Evolutionary conservation across 2,329 filamentous ascomycete genomes (phyloP).

Genomic region (Epichloe baconii): DNA sequence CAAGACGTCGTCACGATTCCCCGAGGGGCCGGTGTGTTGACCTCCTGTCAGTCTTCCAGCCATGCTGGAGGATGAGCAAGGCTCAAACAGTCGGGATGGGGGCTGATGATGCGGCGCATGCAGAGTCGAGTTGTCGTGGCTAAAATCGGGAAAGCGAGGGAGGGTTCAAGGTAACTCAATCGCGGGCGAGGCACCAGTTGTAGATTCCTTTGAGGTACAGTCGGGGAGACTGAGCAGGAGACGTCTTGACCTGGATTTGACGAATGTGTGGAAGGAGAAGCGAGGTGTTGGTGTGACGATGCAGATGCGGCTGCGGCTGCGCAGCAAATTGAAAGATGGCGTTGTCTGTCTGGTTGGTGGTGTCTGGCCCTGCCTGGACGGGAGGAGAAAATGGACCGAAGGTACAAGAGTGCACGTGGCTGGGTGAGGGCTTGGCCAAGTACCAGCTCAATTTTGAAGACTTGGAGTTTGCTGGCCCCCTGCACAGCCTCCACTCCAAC

Average conservation of each 20-base stretch:
- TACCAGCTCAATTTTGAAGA: neutral
- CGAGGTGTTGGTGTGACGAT: neutral
- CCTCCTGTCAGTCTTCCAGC: constrained; percentile 40
- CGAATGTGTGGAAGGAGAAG: neutral
- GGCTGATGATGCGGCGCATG: constrained; percentile 19
- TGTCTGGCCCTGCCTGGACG: neutral
- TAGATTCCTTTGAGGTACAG: neutral
- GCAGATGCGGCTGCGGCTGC: neutral
- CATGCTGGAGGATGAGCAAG: constrained; percentile 39
- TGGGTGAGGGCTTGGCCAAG: neutral
- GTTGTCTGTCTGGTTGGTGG: too few species aligned
- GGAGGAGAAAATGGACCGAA: neutral
- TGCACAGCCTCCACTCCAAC: neutral
- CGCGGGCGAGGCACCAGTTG: neutral
- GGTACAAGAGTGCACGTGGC: neutral
- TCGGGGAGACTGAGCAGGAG: neutral
- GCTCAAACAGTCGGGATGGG: constrained; percentile 17
- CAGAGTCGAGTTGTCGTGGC: constrained; percentile 13
- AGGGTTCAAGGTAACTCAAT: neutral
- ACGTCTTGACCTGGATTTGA: neutral
- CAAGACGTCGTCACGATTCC: constrained; percentile 46
- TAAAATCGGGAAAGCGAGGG: neutral
- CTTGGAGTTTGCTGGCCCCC: neutral
- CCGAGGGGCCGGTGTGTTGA: constrained; percentile 36
- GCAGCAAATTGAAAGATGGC: neutral